phyloP scores from a whole-genome alignment of 768 basidiomycete genomes.

The Russula earlei region DNA sequence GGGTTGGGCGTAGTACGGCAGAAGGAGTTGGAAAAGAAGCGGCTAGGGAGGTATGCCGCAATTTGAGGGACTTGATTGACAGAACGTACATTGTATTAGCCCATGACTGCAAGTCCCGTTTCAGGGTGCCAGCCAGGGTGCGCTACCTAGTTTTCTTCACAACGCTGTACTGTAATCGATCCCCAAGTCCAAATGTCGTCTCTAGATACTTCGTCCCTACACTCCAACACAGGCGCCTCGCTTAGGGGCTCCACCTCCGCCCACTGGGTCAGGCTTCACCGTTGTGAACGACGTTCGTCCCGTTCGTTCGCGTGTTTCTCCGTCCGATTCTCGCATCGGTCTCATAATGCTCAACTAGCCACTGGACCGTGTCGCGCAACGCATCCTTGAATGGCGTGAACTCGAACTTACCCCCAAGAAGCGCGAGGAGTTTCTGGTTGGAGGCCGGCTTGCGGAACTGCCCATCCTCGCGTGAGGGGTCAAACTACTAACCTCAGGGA shows the following conservation, averaged over 20 bases:
- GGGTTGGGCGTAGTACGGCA: neutral
- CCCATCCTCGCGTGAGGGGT: conserved; percentile 77
- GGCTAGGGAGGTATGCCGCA: neutral
- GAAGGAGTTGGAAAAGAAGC: neutral
- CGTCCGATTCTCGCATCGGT: conserved; percentile 50
- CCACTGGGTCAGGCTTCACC: too few species aligned
- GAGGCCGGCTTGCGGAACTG: conserved; percentile 96
- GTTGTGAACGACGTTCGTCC: neutral
- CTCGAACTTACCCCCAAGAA: conserved; percentile 64
- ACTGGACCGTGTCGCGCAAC: conserved; percentile 65
- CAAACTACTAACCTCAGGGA: conserved; percentile 46
- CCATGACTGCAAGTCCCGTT: too few species aligned
- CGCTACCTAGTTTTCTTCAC: too few species aligned
- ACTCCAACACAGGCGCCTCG: too few species aligned
- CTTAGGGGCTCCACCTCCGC: too few species aligned
- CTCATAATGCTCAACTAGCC: conserved; percentile 81
- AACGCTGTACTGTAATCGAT: too few species aligned
- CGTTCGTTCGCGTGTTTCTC: conserved; percentile 4
- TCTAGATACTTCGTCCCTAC: too few species aligned
- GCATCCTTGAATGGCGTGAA: conserved; percentile 91
- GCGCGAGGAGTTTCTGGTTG: conserved; percentile 72
- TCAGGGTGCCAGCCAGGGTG: too few species aligned
- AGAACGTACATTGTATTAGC: too few species aligned
- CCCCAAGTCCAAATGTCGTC: too few species aligned
- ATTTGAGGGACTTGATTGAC: too few species aligned